A percentile compares a stretch with the other conserved stretches of the same genome.
phyloP scores from a whole-genome alignment of 1,284 basidiomycete genomes.

The Grifola frondosa region DNA sequence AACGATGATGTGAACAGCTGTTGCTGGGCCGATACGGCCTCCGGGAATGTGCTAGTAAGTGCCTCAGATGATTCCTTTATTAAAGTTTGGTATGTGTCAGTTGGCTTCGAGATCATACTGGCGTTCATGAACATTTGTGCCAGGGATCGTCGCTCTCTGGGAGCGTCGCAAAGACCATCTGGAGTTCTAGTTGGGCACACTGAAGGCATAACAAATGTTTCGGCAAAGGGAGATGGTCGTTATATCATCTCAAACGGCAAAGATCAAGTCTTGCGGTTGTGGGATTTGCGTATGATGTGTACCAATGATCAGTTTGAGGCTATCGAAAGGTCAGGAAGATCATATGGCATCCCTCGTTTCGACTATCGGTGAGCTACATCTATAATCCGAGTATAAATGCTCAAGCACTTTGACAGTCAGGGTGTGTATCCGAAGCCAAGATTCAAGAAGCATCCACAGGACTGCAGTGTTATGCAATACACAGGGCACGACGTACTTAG shows the following conservation, averaged over 20 bases:
- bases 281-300: conserved; percentile 95
- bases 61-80: conserved; percentile 93
- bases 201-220: conserved; percentile 89
- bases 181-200: conserved; percentile 95
- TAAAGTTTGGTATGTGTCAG: conserved; percentile 81
- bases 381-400: neutral
- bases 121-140: neutral
- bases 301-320: conserved; percentile 67
- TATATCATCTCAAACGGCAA: conserved; percentile 98
- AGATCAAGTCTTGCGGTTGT: conserved; percentile 89
- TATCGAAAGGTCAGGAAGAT: conserved; percentile 36
- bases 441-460: conserved; percentile 70
- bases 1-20: conserved; percentile 93
- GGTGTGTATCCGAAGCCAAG: conserved; percentile 67
- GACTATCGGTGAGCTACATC: conserved; percentile 73
- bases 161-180: conserved; percentile 78
- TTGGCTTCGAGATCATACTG: neutral
- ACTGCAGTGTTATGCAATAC: conserved; percentile 96
- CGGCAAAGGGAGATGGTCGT: conserved; percentile 89
- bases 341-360: conserved; percentile 66
- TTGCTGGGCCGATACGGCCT: conserved; percentile 90
- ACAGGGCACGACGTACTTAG: conserved; percentile 90
- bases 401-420: conserved; percentile 42
- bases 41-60: conserved; percentile 91
- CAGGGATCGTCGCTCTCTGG: conserved; percentile 91